Percentiles rank a stretch among this genome's conserved stretches.
Evolutionary conservation across 495 filamentous ascomycete species (phyloP).

Genomic region (Xylaria sp.): DNA sequence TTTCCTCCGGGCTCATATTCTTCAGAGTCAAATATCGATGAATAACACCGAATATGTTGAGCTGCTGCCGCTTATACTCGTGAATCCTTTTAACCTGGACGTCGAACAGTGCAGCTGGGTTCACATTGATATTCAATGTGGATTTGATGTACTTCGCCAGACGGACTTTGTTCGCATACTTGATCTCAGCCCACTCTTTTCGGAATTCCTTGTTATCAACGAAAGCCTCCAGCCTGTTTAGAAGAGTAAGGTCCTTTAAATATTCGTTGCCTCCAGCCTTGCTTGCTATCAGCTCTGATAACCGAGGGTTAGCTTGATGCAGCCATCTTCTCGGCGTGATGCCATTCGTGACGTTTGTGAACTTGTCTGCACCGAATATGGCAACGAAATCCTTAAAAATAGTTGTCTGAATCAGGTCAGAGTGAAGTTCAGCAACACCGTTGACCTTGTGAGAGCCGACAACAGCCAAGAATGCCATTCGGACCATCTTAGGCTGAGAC

Average conservation of each 20-base stretch:
- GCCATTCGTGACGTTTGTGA: conserved; percentile 98
- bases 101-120: conserved; percentile 89
- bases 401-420: conserved; percentile 95
- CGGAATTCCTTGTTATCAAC: conserved; percentile 88
- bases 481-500: conserved; percentile 95
- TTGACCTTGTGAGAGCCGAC: conserved; percentile 99
- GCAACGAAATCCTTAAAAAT: conserved; percentile 98
- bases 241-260: conserved; percentile 83
- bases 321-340: conserved; percentile 96
- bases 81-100: conserved; percentile 99
- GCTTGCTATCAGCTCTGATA: conserved; percentile 89
- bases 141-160: conserved; percentile 90
- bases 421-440: conserved; percentile 96
- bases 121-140: conserved; percentile 78
- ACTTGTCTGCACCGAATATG: conserved; percentile 94
- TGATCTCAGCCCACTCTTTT: conserved; percentile 90
- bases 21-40: conserved; percentile 93
- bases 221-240: conserved; percentile 81
- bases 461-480: conserved; percentile 94
- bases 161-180: conserved; percentile 71
- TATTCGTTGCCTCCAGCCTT: conserved; percentile 84
- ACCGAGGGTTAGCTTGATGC: conserved; percentile 92
- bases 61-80: conserved; percentile 98
- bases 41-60: conserved; percentile 98
- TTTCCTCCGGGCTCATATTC: conserved; percentile 78